A percentile compares a stretch with the other conserved stretches of the same genome.
Evolutionary conservation across 768 basidiomycete species (phyloP).

Genomic region (Phylloporus sp.): DNA sequence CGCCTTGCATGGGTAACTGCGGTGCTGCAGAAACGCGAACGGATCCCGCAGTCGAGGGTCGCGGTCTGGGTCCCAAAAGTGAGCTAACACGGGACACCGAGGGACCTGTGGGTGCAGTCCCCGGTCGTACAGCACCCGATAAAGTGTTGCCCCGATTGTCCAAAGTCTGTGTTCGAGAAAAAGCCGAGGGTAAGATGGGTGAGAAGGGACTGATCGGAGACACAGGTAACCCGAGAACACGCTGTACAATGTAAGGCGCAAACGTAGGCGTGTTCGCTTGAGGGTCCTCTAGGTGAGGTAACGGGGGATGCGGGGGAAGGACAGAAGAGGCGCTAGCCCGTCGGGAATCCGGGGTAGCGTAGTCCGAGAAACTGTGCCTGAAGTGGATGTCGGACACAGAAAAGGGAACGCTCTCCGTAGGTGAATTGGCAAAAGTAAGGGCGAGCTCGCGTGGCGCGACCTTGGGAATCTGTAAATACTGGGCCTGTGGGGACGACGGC

Average conservation of each 20-base stretch:
- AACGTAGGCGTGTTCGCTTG: conserved; percentile 13
- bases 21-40: conserved; percentile 16
- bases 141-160: neutral
- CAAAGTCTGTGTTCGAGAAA: neutral
- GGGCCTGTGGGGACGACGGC: conserved; percentile 3
- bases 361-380: conserved; percentile 38
- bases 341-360: conserved; percentile 28
- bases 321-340: conserved; percentile 32
- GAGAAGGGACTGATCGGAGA: conserved; percentile 20
- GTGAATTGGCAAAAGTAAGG: conserved; percentile 39
- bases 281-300: conserved; percentile 28
- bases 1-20: conserved; percentile 32
- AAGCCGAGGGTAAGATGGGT: neutral
- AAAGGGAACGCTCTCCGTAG: conserved; percentile 54
- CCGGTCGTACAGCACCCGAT: conserved; percentile 2
- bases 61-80: conserved; percentile 30
- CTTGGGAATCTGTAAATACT: conserved; percentile 28
- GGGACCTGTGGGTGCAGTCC: conserved; percentile 2
- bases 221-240: conserved; percentile 27
- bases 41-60: conserved; percentile 19
- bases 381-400: conserved; percentile 54
- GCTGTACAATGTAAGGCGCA: conserved; percentile 30
- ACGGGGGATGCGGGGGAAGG: conserved; percentile 42
- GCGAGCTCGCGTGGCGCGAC: conserved; percentile 24
- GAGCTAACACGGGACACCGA: conserved; percentile 16